Conservation (phyloP, 305 asterid genomes). For the Solanum aculeatissimum region DNA sequence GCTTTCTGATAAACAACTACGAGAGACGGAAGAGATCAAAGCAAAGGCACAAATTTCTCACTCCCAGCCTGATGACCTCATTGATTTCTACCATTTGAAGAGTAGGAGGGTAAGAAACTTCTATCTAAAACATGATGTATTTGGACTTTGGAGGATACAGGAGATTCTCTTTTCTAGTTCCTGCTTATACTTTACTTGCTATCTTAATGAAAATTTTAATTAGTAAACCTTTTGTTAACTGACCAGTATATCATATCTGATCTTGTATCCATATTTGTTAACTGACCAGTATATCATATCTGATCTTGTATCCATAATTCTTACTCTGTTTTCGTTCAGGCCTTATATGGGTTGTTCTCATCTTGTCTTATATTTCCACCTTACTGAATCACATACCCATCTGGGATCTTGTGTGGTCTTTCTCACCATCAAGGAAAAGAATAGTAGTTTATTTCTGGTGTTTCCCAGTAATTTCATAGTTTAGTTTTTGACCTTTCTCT, state of each 20-base stretch:
- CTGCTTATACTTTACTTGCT: neutral
- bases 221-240: neutral
- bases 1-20: slow-evolving; percentile 85
- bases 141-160: neutral
- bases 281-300: neutral
- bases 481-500: neutral
- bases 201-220: neutral
- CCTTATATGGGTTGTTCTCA: neutral
- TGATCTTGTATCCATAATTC: neutral
- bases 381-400: neutral
- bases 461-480: neutral
- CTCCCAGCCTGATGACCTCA: slow-evolving; percentile 93
- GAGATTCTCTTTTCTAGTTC: neutral
- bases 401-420: neutral
- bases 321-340: neutral
- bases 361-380: neutral
- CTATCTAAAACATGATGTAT: neutral
- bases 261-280: neutral
- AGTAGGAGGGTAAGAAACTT: slow-evolving; percentile 61
- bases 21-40: slow-evolving; percentile 79
- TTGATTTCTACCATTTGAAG: slow-evolving; percentile 90
- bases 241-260: neutral
- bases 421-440: neutral
- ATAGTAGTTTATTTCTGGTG: neutral
- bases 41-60: slow-evolving; percentile 69